phyloP scores from a whole-genome alignment of 352 stramenopile genomes.

The Globisporangium middletonii region DNA sequence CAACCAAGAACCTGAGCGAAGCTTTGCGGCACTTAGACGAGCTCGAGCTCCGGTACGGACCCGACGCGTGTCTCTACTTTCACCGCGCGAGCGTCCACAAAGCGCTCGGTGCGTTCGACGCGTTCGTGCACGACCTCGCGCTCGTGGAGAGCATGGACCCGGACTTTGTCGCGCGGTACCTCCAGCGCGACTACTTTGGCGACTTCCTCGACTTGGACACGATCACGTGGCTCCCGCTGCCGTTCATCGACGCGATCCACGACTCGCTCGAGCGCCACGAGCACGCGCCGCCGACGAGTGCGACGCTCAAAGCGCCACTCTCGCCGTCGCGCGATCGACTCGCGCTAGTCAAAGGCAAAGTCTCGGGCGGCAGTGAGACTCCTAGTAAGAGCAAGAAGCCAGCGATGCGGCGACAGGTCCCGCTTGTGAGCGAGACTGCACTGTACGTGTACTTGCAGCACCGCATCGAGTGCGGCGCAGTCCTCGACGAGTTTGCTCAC shows the following conservation, averaged over 20 bases:
- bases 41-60: slow-evolving; percentile 49
- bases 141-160: slow-evolving; percentile 43
- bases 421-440: slow-evolving; percentile 25
- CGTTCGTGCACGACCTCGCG: slow-evolving; percentile 43
- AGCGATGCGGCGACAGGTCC: neutral
- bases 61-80: slow-evolving; percentile 51
- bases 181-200: slow-evolving; percentile 23
- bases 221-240: slow-evolving; percentile 47
- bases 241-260: slow-evolving; percentile 33
- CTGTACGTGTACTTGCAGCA: slow-evolving; percentile 43
- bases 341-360: too few species aligned
- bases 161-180: slow-evolving; percentile 34
- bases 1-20: slow-evolving; percentile 34
- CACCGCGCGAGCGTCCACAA: slow-evolving; percentile 45
- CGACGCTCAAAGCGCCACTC: neutral
- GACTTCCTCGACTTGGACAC: slow-evolving; percentile 59
- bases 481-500: slow-evolving; percentile 40
- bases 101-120: slow-evolving; percentile 33
- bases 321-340: neutral
- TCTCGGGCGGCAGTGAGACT: neutral
- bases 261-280: slow-evolving; percentile 29
- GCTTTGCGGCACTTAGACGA: slow-evolving; percentile 44
- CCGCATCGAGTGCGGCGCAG: slow-evolving; percentile 17
- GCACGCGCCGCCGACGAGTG: slow-evolving; percentile 23
- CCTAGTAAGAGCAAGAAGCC: neutral